These are phyloP conservation scores for Fusarium pininemorale DNA, from an alignment of 2,329 filamentous ascomycete genomes.

Conservation along the genomic window DNA sequence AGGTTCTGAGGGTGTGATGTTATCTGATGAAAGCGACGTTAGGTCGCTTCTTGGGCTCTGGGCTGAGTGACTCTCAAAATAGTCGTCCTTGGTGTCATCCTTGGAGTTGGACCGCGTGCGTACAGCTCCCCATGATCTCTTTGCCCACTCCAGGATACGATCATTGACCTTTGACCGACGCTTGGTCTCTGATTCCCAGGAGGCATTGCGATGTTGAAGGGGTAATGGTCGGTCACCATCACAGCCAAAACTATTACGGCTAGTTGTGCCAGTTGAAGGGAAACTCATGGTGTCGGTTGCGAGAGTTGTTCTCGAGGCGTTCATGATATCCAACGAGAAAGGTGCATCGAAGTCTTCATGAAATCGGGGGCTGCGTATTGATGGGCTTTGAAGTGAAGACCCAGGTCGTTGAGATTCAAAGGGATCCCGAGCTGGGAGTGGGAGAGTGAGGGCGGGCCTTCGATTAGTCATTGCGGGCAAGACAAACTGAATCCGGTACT, in stretches of 20 bases:
- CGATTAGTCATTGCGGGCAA: constrained; percentile 40
- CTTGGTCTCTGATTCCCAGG: constrained; percentile 42
- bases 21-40: constrained; percentile 26
- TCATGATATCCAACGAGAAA: constrained; percentile 49
- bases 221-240: constrained; percentile 34
- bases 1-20: constrained; percentile 25
- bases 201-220: constrained; percentile 39
- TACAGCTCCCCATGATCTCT: constrained; percentile 44
- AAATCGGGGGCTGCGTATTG: constrained; percentile 47
- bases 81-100: constrained; percentile 35
- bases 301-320: constrained; percentile 44
- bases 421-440: constrained; percentile 39
- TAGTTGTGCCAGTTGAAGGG: constrained; percentile 34
- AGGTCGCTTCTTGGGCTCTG: constrained; percentile 32
- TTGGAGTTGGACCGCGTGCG: constrained; percentile 39
- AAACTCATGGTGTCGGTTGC: constrained; percentile 42
- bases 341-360: constrained; percentile 52
- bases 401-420: constrained; percentile 33
- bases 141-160: constrained; percentile 48
- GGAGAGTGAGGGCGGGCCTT: constrained; percentile 42
- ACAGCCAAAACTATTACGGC: constrained; percentile 41
- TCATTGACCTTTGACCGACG: constrained; percentile 46
- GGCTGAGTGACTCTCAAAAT: constrained; percentile 24
- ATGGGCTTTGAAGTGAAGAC: constrained; percentile 31
- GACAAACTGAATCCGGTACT: constrained; percentile 23